Base-by-base conservation (phyloP, 306 rosid species). In the Fagus crenata region DNA sequence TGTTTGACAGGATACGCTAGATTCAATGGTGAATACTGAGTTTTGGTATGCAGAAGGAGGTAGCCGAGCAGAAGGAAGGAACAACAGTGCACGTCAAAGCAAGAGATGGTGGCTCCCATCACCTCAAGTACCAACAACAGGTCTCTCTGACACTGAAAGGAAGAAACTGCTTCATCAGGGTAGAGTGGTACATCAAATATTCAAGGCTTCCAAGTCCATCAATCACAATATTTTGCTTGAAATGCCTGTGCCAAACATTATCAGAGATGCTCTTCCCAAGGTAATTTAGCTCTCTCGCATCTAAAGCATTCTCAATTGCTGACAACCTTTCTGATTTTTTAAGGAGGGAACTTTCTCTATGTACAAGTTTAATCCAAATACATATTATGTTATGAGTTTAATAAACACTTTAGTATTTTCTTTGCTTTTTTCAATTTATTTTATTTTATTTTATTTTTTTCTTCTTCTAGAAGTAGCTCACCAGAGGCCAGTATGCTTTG, bases 21-120 rank as follows among this genome's bases (percentile, higher is more conserved):
- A 92, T 85, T 90, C 96, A 2, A 92, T 95, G 98, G 96, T 81
- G 72, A 81, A 89, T 65, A 86, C 92, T 0, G 97, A 95, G 86
- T 95, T 90, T 84, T 87, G 96, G 96, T 95, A 95, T 80, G 87
- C 86, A 15, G 98, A 95, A 87, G 91, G 86, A 67, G 93, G 97
- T 82, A 92, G 95, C 89, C 81, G 85, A 35, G 91, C 81, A 15
- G 98, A 91, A 84, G 94, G 91, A 79, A 86, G 85, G 86, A 82
- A 35, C 84, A 74, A 67, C 11, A 43, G 83, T 76, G 73, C 61
- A 36, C 59, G 65, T 33, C 86, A 87, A 67, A 88, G 97, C 81
- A 87, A 84, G 80, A 86, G 87, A 78, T 90, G 98, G 98, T 92
- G 97, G 98, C 92, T 95, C 51, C 97, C 98, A 41, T 77, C 87